A percentile compares a stretch with the other conserved stretches of the same genome.
Conservation (phyloP, 192 early-diverging fungal genomes). For the Mortierella claussenii region DNA sequence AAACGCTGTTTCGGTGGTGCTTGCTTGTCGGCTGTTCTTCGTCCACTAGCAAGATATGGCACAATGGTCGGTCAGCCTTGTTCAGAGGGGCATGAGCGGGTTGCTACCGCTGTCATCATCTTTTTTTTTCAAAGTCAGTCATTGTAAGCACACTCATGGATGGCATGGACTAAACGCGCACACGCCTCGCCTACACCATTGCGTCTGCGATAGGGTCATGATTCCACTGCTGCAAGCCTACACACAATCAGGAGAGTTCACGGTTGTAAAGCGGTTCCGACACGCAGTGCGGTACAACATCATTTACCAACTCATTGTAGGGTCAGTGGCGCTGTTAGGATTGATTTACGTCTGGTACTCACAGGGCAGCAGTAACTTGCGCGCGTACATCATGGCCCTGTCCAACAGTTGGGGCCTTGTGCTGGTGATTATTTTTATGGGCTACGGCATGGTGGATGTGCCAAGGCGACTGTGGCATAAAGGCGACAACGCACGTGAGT, state of each 20-base stretch:
- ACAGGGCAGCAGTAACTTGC: slow-evolving; percentile 67
- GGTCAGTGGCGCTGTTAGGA: slow-evolving; percentile 72
- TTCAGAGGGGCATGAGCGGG: too few relatives aligned
- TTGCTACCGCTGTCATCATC: too few relatives aligned
- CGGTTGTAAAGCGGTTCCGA: slow-evolving; percentile 70
- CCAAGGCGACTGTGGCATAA: slow-evolving; percentile 87
- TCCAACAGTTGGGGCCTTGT: slow-evolving; percentile 96
- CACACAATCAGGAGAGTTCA: slow-evolving; percentile 89
- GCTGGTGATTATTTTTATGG: slow-evolving; percentile 89
- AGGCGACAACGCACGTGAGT: slow-evolving; percentile 67
- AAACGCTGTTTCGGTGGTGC: too few relatives aligned
- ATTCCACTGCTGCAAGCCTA: slow-evolving; percentile 88
- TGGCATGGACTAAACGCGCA: slow-evolving; percentile 11
- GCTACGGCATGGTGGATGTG: slow-evolving; percentile 91
- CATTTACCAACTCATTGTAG: slow-evolving; percentile 81
- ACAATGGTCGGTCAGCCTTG: too few relatives aligned
- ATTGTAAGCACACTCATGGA: too few relatives aligned
- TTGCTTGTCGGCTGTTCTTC: too few relatives aligned
- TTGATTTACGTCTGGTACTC: slow-evolving; percentile 72
- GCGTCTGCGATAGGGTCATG: slow-evolving; percentile 59
- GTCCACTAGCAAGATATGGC: too few relatives aligned
- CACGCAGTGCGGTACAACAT: slow-evolving; percentile 84
- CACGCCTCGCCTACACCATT: background rate
- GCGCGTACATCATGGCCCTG: slow-evolving; percentile 88
- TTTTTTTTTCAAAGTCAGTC: slow-evolving; percentile 23